Base-by-base conservation (phyloP, 805 yeast species). In the Candida loeiensis region DNA sequence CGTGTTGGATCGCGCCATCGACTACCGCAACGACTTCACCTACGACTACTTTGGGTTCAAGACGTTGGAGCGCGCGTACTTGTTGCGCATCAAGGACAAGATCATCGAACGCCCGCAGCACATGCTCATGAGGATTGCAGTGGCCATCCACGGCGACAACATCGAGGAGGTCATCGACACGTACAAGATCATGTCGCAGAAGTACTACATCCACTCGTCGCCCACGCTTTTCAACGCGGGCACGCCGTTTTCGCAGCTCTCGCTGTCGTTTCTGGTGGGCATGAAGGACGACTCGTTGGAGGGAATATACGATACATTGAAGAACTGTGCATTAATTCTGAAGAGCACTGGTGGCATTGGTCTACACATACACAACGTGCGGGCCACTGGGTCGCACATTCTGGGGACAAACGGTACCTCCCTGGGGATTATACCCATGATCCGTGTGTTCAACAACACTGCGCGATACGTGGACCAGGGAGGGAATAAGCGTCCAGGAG, bases 381-480 rank as follows among this genome's bases (percentile, higher is more conserved):
- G 98, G 55, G 76, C 93, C 5, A 73, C 82, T 13, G 98, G 97
- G 7, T 76, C 96, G 1, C 81, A 82, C 59, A 89, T 91, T 50
- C 83, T 95, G 18, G 95, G 96, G 41, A 82, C 97, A 6, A 87
- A 87, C 58, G 99, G 98, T 39, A 79, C 85, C 8, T 88, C 97
- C 2, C 87, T 82, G 52, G 99, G 99, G 27, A 66, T 91, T 36
- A 82, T 90, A 30, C 99, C 99, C n/a, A 89, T 91, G 97, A 69
- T 91, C 19, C 79, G 95, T 51, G 98, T 91, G 7, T 91, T 82
- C 69, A 91, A 91, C 70, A 85, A 88, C 65, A 89, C 98, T 18
- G 98, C 99, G 14, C 78, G 96, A 52, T 91, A 90, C 56, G 98
- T 91, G 30, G 98, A 91, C 55, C 99, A 91, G 72, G 99, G 99